phyloP scores from a whole-genome alignment of 2,329 filamentous ascomycete genomes.

The Paraphaeosphaeria sporulosa region DNA sequence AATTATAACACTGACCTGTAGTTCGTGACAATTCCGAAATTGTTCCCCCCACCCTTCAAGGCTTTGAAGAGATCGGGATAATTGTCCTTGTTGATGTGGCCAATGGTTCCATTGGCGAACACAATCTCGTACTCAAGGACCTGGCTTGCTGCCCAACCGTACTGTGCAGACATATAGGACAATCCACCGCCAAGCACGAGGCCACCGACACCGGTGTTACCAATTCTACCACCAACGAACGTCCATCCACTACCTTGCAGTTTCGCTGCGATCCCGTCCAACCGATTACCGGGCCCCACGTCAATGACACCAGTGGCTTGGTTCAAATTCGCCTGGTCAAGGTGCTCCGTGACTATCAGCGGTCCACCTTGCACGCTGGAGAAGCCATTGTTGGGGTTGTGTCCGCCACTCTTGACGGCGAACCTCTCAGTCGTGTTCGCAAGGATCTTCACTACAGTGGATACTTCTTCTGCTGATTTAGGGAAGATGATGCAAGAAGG shows the following conservation, averaged over 20 bases:
- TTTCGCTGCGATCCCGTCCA: conserved; percentile 48
- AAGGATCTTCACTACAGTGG: conserved; percentile 60
- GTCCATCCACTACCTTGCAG: conserved; percentile 48
- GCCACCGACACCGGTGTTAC: conserved; percentile 57
- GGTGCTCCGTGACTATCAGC: conserved; percentile 54
- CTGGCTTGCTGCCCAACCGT: conserved; percentile 57
- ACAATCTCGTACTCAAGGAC: conserved; percentile 56
- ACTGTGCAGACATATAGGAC: conserved; percentile 49
- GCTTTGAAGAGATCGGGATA: conserved; percentile 47
- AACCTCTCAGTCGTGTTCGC: conserved; percentile 53
- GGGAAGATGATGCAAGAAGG: conserved; percentile 44
- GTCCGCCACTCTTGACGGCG: conserved; percentile 62
- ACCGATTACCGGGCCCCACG: conserved; percentile 44
- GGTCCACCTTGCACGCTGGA: conserved; percentile 55
- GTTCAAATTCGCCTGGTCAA: conserved; percentile 39
- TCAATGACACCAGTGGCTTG: conserved; percentile 34
- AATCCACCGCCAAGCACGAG: conserved; percentile 55
- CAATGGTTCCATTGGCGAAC: conserved; percentile 55
- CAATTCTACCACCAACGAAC: conserved; percentile 56
- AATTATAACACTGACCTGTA: conserved; percentile 1
- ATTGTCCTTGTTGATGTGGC: conserved; percentile 28
- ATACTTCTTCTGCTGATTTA: conserved; percentile 59
- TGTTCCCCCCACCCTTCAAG: conserved; percentile 49
- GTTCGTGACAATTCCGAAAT: conserved; percentile 50
- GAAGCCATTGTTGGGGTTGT: conserved; percentile 57